A percentile compares a stretch with the other conserved stretches of the same genome.
Conservation (phyloP, 345 rosid genomes). For the Populus simonii region DNA sequence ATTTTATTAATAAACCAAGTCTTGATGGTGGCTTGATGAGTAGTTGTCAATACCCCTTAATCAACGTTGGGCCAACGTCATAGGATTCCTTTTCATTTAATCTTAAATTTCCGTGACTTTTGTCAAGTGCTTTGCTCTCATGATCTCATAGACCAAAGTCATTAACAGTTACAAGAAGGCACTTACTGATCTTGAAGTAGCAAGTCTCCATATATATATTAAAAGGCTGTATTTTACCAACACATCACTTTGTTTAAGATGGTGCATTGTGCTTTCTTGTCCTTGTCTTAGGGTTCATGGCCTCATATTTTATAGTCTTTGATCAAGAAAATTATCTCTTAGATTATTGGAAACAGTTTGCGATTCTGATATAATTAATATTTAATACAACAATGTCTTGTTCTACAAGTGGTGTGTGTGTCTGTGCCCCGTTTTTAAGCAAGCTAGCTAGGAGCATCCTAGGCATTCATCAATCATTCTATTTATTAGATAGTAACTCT, state of each 20-base stretch:
- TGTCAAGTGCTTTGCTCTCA: no score
- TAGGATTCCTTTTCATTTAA: no score
- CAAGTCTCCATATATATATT: background rate
- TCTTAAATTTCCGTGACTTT: no score
- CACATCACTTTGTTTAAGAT: background rate
- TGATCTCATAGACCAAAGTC: no score
- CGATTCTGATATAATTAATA: conserved; percentile 3
- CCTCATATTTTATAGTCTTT: background rate
- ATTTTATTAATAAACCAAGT: no score
- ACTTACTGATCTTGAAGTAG: no score
- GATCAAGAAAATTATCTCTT: background rate
- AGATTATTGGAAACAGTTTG: conserved; percentile 3
- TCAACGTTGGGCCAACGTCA: no score
- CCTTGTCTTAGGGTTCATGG: background rate
- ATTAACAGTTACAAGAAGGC: no score
- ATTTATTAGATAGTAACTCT: background rate
- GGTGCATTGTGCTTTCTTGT: background rate
- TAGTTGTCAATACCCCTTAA: no score
- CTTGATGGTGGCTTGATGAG: no score
- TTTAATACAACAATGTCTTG: background rate
- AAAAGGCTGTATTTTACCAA: background rate
- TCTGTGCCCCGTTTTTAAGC: conserved; percentile 22
- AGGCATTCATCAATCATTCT: conserved; percentile 19
- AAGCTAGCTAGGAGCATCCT: conserved; percentile 24
- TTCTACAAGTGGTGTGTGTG: background rate